phyloP scores from a whole-genome alignment of 148 eudicot species.

The Chenopodium suecicum region DNA sequence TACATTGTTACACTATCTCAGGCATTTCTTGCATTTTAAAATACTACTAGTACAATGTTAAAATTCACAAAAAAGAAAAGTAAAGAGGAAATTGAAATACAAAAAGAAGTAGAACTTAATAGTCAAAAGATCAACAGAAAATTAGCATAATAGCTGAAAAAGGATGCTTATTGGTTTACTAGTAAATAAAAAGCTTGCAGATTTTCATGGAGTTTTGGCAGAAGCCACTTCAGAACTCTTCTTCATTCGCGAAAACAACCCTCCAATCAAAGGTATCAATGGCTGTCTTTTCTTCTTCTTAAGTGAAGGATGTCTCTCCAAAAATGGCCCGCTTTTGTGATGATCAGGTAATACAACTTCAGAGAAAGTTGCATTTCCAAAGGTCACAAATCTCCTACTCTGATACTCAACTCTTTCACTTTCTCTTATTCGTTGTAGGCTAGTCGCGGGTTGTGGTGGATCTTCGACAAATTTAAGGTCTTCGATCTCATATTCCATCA shows the following conservation, averaged over 20 bases:
- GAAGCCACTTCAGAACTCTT: slow-evolving; percentile 35
- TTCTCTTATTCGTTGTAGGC: slow-evolving; percentile 13
- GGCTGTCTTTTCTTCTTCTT: slow-evolving; percentile 71
- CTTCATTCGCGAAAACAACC: slow-evolving; percentile 59
- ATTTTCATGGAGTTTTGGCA: slow-evolving; percentile 22
- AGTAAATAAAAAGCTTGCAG: not conserved
- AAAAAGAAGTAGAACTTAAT: too few relatives aligned
- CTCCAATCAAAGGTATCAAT: slow-evolving; percentile 63
- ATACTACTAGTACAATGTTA: too few relatives aligned
- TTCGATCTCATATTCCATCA: slow-evolving; percentile 39
- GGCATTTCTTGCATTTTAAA: too few relatives aligned
- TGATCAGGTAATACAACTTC: slow-evolving; percentile 35
- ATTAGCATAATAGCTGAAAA: not conserved
- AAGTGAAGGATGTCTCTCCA: slow-evolving; percentile 73
- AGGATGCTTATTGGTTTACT: not conserved
- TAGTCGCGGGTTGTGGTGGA: slow-evolving; percentile 25
- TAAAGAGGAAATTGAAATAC: too few relatives aligned
- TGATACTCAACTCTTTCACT: slow-evolving; percentile 40
- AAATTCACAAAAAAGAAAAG: too few relatives aligned
- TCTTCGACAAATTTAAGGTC: slow-evolving; percentile 57
- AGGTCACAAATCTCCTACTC: slow-evolving; percentile 74
- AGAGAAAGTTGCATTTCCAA: slow-evolving; percentile 56
- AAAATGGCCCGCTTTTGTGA: slow-evolving; percentile 28
- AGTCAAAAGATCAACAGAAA: not conserved
- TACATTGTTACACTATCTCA: too few relatives aligned